Conservation (phyloP, 2,329 filamentous ascomycete species). For the Aspergillus niger region DNA sequence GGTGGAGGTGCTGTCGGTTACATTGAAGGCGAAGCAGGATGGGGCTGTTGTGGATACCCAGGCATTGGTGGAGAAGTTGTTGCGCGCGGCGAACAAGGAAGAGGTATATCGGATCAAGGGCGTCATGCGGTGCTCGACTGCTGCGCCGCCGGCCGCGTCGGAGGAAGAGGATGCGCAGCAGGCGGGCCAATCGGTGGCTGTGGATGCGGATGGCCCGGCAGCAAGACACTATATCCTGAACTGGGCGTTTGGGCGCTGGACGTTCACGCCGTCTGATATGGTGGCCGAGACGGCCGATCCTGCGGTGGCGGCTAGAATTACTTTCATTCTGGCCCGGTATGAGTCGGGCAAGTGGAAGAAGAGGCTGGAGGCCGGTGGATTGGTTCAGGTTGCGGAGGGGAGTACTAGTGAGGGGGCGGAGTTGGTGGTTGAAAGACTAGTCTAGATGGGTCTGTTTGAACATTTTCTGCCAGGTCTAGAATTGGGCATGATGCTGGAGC, state of each 20-base stretch:
- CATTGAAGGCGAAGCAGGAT: conserved; percentile 54
- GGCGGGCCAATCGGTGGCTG: conserved; percentile 27
- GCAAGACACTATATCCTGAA: conserved; percentile 80
- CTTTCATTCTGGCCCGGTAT: conserved; percentile 50
- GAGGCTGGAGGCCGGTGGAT: conserved; percentile 45
- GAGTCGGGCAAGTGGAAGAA: conserved; percentile 54
- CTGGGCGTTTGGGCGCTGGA: conserved; percentile 98
- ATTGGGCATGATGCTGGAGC: neutral
- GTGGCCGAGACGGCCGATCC: conserved; percentile 35
- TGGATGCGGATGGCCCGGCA: conserved; percentile 20
- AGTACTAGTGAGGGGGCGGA: conserved; percentile 20
- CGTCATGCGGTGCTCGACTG: conserved; percentile 51
- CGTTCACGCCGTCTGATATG: conserved; percentile 66
- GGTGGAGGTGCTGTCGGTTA: conserved; percentile 88
- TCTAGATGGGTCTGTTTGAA: conserved; percentile 22
- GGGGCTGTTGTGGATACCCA: conserved; percentile 56
- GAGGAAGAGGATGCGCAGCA: conserved; percentile 39
- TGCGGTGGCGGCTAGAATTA: conserved; percentile 43
- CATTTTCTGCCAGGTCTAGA: neutral
- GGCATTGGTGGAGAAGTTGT: conserved; percentile 67
- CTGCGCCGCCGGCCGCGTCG: conserved; percentile 48
- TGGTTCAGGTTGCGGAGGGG: conserved; percentile 33
- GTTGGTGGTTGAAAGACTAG: conserved; percentile 39
- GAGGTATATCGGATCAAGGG: conserved; percentile 95
- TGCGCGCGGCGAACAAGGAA: conserved; percentile 79